Percentiles rank a stretch among this genome's conserved stretches.
phyloP scores from a whole-genome alignment of 179 eudicot genomes.

The Beta macrorhiza region DNA sequence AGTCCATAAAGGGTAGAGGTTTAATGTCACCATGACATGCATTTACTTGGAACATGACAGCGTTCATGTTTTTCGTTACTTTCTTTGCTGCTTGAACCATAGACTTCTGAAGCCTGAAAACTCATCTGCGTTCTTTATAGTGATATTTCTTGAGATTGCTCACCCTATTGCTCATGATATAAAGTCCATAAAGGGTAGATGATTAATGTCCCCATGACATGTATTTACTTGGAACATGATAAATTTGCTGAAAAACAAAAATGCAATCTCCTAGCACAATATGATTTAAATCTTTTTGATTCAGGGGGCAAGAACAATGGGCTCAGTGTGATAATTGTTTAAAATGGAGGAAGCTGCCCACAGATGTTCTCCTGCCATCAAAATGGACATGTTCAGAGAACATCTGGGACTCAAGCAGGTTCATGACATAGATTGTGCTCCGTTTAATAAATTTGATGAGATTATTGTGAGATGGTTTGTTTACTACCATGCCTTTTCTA shows the following conservation, averaged over 20 bases:
- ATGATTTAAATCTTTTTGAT: constrained; percentile 3
- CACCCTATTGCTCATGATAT: not conserved
- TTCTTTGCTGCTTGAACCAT: no score
- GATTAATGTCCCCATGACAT: not conserved
- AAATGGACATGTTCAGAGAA: constrained; percentile 48
- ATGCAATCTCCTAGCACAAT: not conserved
- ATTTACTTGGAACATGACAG: no score
- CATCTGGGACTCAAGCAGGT: constrained; percentile 46
- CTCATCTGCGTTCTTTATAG: no score
- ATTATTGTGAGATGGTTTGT: constrained; percentile 9
- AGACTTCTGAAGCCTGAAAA: no score
- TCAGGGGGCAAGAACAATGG: constrained; percentile 49
- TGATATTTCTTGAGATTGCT: no score
- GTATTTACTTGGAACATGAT: not conserved
- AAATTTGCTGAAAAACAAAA: not conserved
- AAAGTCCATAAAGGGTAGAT: not conserved
- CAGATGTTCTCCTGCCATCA: constrained; percentile 42
- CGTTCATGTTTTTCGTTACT: no score
- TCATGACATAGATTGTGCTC: not conserved
- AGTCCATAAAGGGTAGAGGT: no score
- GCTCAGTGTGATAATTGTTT: constrained; percentile 50
- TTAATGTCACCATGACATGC: no score
- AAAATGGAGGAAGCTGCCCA: constrained; percentile 56
- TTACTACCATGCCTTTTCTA: constrained; percentile 2
- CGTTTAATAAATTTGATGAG: not conserved